Percentiles rank a stretch among this genome's conserved stretches.
phyloP scores from a whole-genome alignment of 129 eudicot species.

The Dittrichia graveolens region DNA sequence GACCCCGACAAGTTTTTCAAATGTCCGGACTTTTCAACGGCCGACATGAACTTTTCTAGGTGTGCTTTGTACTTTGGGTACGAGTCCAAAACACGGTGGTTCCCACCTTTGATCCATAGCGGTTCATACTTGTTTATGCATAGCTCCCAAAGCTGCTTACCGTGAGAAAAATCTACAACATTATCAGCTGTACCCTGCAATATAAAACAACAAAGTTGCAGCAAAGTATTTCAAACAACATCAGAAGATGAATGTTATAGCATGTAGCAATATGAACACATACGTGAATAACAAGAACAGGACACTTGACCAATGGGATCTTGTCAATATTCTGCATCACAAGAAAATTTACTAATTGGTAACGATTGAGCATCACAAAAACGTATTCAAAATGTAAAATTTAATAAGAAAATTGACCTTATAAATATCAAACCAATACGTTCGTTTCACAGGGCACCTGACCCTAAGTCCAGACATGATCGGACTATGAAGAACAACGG shows the following conservation, averaged over 20 bases:
- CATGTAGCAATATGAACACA: slow-evolving; percentile 31
- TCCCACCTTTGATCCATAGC: slow-evolving; percentile 90
- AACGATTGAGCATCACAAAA: background rate
- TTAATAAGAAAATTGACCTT: slow-evolving; percentile 51
- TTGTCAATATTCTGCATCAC: slow-evolving; percentile 91
- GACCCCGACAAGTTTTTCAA: slow-evolving; percentile 42
- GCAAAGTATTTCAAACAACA: background rate
- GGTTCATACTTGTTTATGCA: slow-evolving; percentile 95
- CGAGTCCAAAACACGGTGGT: slow-evolving; percentile 93
- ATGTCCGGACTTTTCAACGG: slow-evolving; percentile 64
- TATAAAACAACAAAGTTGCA: background rate
- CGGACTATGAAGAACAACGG: slow-evolving; percentile 96
- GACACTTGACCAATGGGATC: slow-evolving; percentile 77
- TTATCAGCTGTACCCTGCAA: slow-evolving; percentile 95
- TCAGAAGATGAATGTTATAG: background rate
- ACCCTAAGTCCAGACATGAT: slow-evolving; percentile 93
- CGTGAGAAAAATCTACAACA: slow-evolving; percentile 92
- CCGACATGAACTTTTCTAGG: slow-evolving; percentile 77
- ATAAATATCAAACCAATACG: slow-evolving; percentile 97
- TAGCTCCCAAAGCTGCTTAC: slow-evolving; percentile 89
- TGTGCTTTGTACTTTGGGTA: slow-evolving; percentile 87
- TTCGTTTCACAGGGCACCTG: slow-evolving; percentile 94
- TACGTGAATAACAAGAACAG: slow-evolving; percentile 88
- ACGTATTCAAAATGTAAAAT: background rate
- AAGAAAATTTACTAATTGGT: background rate